Conservation (phyloP, 495 filamentous ascomycete species). For the Neurospora hispaniola region DNA sequence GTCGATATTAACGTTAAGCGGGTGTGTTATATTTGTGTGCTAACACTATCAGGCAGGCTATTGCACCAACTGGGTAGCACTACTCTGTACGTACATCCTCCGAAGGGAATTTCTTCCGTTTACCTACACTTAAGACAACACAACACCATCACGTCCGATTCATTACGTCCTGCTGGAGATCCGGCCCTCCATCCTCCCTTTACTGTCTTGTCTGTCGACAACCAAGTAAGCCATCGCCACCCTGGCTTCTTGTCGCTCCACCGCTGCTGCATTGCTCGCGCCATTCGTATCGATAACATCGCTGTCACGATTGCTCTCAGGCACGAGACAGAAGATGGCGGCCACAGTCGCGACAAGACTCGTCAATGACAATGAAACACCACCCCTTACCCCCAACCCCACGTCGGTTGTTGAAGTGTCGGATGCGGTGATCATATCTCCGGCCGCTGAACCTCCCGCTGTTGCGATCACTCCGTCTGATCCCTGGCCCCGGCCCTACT, state of each 20-base stretch:
- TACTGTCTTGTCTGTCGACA: not conserved
- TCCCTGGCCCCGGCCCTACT: slow-evolving; percentile 62
- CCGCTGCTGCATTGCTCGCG: not conserved
- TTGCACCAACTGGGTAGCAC: not conserved
- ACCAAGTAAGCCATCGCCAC: not conserved
- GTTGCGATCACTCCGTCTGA: slow-evolving; percentile 45
- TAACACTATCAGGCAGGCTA: too few relatives aligned
- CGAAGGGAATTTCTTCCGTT: not conserved
- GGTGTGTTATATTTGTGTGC: not conserved
- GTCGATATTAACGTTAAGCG: not conserved
- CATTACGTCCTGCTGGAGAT: not conserved
- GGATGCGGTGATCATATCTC: not conserved
- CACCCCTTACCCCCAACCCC: not conserved
- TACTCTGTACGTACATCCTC: not conserved
- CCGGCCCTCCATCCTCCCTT: not conserved
- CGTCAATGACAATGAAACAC: not conserved
- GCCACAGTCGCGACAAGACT: not conserved
- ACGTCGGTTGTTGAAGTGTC: slow-evolving; percentile 21
- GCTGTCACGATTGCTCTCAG: not conserved
- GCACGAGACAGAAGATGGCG: not conserved
- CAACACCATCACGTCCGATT: not conserved
- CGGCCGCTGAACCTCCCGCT: not conserved
- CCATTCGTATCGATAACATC: not conserved
- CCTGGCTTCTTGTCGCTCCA: not conserved
- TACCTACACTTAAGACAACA: not conserved